Conservation (phyloP, 805 yeast species). For the Wickerhamomyces xylosicus region DNA sequence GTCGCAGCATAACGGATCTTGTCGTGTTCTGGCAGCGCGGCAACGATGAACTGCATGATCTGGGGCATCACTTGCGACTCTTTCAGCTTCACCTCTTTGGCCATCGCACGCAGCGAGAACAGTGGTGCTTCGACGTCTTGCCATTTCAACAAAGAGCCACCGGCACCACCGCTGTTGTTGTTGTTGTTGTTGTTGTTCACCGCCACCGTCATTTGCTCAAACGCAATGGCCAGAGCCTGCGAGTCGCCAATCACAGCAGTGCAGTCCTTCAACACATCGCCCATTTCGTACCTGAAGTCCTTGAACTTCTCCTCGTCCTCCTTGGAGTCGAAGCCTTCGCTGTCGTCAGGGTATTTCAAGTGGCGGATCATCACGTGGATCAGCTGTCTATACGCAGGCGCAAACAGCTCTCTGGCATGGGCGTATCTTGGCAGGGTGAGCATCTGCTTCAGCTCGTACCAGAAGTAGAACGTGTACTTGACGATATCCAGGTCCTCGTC, state of each 20-base stretch:
- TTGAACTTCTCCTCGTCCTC: conserved; percentile 89
- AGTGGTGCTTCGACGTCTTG: conserved; percentile 85
- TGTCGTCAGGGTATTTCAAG: conserved; percentile 59
- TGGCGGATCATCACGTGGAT: conserved; percentile 55
- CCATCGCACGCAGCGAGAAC: conserved; percentile 89
- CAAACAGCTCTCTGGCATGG: conserved; percentile 37
- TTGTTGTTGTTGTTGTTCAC: conserved; percentile 21
- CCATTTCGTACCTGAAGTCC: conserved; percentile 93
- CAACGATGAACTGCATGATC: conserved; percentile 57
- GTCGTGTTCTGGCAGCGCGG: conserved; percentile 65
- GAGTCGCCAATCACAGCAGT: conserved; percentile 81
- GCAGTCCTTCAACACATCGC: conserved; percentile 94
- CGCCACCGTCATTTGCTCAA: conserved; percentile 38
- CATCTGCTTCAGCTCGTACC: conserved; percentile 72
- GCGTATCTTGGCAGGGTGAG: conserved; percentile 49
- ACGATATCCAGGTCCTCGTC: conserved; percentile 84
- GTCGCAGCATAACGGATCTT: conserved; percentile 90
- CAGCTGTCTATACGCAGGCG: conserved; percentile 47
- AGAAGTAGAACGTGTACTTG: conserved; percentile 83
- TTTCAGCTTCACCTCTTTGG: conserved; percentile 65
- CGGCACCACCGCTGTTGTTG: too few species aligned
- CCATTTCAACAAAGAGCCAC: too few species aligned
- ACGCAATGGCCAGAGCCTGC: conserved; percentile 62
- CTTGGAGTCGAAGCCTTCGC: conserved; percentile 47
- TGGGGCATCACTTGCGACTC: conserved; percentile 66